A percentile compares a stretch with the other conserved stretches of the same genome.
These are phyloP conservation scores for Suhomyces terraborum DNA, from an alignment of 1,139 yeast species.

Conservation along the genomic window DNA sequence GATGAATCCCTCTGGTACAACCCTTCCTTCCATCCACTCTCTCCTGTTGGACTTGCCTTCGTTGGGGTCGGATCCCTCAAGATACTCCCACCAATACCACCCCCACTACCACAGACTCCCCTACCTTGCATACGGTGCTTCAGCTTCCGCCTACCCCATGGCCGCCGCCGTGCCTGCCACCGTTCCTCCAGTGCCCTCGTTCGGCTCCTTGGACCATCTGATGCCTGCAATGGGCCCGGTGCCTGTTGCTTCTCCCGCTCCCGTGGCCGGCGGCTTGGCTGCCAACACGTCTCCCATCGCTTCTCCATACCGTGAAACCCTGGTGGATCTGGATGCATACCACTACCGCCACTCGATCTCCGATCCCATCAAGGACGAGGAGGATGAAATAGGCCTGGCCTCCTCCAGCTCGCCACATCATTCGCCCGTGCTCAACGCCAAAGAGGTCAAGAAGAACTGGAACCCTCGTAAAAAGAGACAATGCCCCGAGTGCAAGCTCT, in stretches of 20 bases:
- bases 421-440: slow-evolving; percentile 10
- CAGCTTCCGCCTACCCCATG: not conserved
- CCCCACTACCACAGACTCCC: slow-evolving; percentile 9
- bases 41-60: slow-evolving; percentile 31
- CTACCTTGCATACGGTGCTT: slow-evolving; percentile 1
- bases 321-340: slow-evolving; percentile 11
- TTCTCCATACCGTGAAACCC: slow-evolving; percentile 11
- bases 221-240: not conserved
- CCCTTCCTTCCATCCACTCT: slow-evolving; percentile 34
- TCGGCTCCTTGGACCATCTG: not conserved
- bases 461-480: slow-evolving; percentile 75
- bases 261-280: not conserved
- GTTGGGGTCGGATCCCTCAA: slow-evolving; percentile 11
- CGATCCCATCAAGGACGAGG: slow-evolving; percentile 6
- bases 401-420: slow-evolving; percentile 10
- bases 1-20: slow-evolving; percentile 15
- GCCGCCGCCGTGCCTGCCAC: slow-evolving; percentile 1
- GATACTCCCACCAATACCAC: slow-evolving; percentile 11
- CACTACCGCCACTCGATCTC: slow-evolving; percentile 8
- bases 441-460: slow-evolving; percentile 23
- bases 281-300: slow-evolving; percentile 7
- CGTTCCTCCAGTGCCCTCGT: not conserved
- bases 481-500: slow-evolving; percentile 78
- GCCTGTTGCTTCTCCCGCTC: slow-evolving; percentile 5
- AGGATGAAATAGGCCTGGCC: slow-evolving; percentile 14